These are phyloP conservation scores for Xylariales sp. DNA, from an alignment of 2,329 filamentous ascomycete genomes.

Conservation along the genomic window DNA sequence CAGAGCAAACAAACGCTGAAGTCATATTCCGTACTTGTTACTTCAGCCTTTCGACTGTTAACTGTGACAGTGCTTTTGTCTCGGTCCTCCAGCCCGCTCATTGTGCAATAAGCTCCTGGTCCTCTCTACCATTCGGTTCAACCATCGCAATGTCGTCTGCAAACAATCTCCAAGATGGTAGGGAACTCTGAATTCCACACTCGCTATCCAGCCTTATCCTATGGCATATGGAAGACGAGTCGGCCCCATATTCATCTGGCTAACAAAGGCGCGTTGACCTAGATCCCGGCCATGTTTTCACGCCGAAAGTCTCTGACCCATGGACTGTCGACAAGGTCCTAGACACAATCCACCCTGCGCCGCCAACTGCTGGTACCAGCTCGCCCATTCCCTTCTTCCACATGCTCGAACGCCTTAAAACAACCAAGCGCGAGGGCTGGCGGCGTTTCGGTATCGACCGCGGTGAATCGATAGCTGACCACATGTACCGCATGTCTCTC, in stretches of 20 bases:
- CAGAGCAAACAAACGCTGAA: too few relatives aligned
- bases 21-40: too few relatives aligned
- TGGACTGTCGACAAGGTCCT: slow-evolving; percentile 63
- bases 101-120: too few relatives aligned
- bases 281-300: slow-evolving; percentile 31
- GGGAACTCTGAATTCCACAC: too few relatives aligned
- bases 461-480: slow-evolving; percentile 91
- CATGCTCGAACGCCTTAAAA: slow-evolving; percentile 89
- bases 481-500: slow-evolving; percentile 99
- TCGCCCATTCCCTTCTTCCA: slow-evolving; percentile 93
- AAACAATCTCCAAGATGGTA: neutral
- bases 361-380: slow-evolving; percentile 53
- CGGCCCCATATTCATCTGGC: too few relatives aligned
- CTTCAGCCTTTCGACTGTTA: too few relatives aligned
- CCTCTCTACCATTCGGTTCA: neutral
- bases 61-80: too few relatives aligned
- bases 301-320: slow-evolving; percentile 36
- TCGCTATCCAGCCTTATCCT: too few relatives aligned
- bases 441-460: slow-evolving; percentile 74
- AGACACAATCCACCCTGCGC: slow-evolving; percentile 54
- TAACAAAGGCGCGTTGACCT: too few relatives aligned
- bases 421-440: slow-evolving; percentile 95
- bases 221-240: too few relatives aligned
- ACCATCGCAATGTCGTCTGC: neutral
- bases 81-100: too few relatives aligned